These are phyloP conservation scores for Allium sativum DNA, from an alignment of 106 monocot species.

Conservation along the genomic window DNA sequence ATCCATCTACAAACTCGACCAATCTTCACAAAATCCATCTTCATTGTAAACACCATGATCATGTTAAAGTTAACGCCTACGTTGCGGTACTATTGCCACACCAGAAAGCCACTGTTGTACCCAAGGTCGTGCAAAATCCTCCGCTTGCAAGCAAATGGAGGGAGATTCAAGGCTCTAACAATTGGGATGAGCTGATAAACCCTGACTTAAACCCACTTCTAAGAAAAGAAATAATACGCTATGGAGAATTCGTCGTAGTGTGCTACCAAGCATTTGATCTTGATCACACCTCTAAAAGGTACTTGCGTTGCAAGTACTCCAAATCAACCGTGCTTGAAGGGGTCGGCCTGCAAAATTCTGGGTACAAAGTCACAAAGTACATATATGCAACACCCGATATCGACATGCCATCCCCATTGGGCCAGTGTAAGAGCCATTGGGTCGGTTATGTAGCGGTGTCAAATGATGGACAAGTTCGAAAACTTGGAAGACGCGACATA, in stretches of 20 bases:
- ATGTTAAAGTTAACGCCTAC: too few species aligned
- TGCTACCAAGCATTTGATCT: slow-evolving; percentile 57
- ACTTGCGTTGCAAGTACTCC: slow-evolving; percentile 42
- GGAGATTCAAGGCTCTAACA: slow-evolving; percentile 36
- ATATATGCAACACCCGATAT: slow-evolving; percentile 38
- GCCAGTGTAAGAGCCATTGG: slow-evolving; percentile 33
- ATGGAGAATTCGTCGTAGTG: slow-evolving; percentile 32
- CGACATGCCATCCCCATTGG: slow-evolving; percentile 6
- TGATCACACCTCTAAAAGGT: slow-evolving; percentile 32
- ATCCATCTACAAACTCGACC: too few species aligned
- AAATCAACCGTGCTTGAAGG: slow-evolving; percentile 17
- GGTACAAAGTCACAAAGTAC: slow-evolving; percentile 37
- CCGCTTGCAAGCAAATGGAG: slow-evolving; percentile 10
- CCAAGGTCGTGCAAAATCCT: too few species aligned
- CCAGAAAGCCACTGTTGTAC: background rate
- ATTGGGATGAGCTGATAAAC: slow-evolving; percentile 36
- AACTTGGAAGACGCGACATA: slow-evolving; percentile 37
- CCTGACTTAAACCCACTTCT: slow-evolving; percentile 30
- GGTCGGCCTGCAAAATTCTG: slow-evolving; percentile 18
- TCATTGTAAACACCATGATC: too few species aligned
- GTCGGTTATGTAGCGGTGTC: slow-evolving; percentile 50
- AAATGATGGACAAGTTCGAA: slow-evolving; percentile 7
- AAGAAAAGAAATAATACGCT: slow-evolving; percentile 34
- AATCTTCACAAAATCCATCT: too few species aligned
- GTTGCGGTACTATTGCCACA: background rate